A percentile compares a stretch with the other conserved stretches of the same genome.
These are phyloP conservation scores for Epithele typhae DNA, from an alignment of 768 basidiomycete genomes.

Conservation along the genomic window DNA sequence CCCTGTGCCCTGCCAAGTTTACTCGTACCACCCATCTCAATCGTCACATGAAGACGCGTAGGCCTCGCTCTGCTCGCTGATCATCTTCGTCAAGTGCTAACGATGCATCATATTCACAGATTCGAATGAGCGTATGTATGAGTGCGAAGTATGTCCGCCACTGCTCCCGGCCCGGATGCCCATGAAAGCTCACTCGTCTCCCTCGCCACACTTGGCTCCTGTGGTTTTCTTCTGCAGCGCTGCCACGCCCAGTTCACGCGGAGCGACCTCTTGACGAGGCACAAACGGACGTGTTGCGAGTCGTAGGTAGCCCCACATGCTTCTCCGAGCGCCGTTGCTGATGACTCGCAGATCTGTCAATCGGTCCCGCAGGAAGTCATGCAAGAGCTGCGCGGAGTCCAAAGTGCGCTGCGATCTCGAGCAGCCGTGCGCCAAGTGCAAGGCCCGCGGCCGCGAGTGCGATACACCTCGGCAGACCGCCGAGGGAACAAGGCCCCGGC, in stretches of 20 bases:
- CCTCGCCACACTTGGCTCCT: too few relatives aligned
- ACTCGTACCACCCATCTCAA: slow-evolving; percentile 72
- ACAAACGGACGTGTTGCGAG: slow-evolving; percentile 69
- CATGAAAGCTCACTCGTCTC: too few relatives aligned
- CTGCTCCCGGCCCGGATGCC: too few relatives aligned
- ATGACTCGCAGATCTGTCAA: slow-evolving; percentile 33
- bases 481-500: not conserved
- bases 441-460: slow-evolving; percentile 58
- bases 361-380: slow-evolving; percentile 63
- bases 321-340: not conserved
- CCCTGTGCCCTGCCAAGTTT: slow-evolving; percentile 68
- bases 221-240: slow-evolving; percentile 34
- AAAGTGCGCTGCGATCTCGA: slow-evolving; percentile 72
- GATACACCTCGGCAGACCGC: slow-evolving; percentile 29
- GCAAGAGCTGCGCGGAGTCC: slow-evolving; percentile 69
- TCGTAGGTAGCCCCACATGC: slow-evolving; percentile 42
- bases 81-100: not conserved
- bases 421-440: slow-evolving; percentile 65
- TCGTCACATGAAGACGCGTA: slow-evolving; percentile 69
- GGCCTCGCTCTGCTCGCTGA: slow-evolving; percentile 17
- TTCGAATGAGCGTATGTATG: slow-evolving; percentile 61
- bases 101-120: slow-evolving; percentile 33
- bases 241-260: slow-evolving; percentile 70
- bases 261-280: slow-evolving; percentile 67
- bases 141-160: slow-evolving; percentile 50